Conservation (phyloP, 2,329 filamentous ascomycete genomes). For the Fusarium gaditjirri region DNA sequence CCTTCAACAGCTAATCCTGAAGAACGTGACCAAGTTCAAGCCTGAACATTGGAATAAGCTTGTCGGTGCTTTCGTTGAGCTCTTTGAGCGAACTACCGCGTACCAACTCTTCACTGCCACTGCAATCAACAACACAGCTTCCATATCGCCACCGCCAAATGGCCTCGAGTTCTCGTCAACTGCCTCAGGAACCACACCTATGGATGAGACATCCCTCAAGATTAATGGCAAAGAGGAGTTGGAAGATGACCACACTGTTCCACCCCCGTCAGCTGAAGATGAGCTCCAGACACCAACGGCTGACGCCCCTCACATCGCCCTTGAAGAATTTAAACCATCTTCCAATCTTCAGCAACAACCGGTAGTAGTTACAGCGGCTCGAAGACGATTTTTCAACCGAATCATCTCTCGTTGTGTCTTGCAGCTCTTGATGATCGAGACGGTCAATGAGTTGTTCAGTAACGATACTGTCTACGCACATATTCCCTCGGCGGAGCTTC, state of each 20-base stretch:
- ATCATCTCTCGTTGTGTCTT: constrained; percentile 99
- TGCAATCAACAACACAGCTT: constrained; percentile 64
- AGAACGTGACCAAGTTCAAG: constrained; percentile 94
- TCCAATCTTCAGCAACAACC: constrained; percentile 85
- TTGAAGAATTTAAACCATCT: constrained; percentile 90
- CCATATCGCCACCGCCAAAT: constrained; percentile 63
- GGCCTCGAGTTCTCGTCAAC: constrained; percentile 62
- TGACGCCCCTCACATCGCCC: constrained; percentile 55
- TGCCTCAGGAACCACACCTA: constrained; percentile 50
- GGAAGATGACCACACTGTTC: constrained; percentile 49
- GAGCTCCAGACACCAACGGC: constrained; percentile 48
- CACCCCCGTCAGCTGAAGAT: constrained; percentile 49
- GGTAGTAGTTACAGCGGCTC: constrained; percentile 90
- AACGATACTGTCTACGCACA: constrained; percentile 94
- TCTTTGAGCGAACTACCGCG: constrained; percentile 94
- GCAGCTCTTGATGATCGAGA: constrained; percentile 99
- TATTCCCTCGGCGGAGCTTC: constrained; percentile 88
- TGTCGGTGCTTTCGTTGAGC: constrained; percentile 92
- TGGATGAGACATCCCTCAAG: constrained; percentile 68
- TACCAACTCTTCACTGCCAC: constrained; percentile 94
- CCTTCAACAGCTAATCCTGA: constrained; percentile 92
- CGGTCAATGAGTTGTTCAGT: constrained; percentile 97
- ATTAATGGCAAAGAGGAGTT: constrained; percentile 66
- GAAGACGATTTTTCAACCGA: constrained; percentile 96
- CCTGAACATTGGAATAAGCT: constrained; percentile 92